Conservation (phyloP, 169 alveolate species). For the Perkinsus olseni region DNA sequence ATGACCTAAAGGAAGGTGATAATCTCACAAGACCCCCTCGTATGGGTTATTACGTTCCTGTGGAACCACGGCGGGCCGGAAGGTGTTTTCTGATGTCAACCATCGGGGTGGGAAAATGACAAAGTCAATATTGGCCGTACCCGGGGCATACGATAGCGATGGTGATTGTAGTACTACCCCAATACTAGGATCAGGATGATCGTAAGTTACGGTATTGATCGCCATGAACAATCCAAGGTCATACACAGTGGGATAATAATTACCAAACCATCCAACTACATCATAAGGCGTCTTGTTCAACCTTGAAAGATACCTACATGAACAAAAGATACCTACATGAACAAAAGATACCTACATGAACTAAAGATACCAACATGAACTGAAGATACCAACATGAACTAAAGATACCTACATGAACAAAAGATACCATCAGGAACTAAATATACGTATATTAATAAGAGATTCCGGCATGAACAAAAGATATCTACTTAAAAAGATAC, state of each 20-base stretch:
- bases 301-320: slow-evolving; percentile 37
- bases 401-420: too few relatives aligned
- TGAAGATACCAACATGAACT: too few relatives aligned
- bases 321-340: too few relatives aligned
- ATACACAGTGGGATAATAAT: slow-evolving; percentile 55
- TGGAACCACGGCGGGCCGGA: slow-evolving; percentile 75
- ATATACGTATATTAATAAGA: too few relatives aligned
- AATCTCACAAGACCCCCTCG: too few relatives aligned
- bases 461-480: too few relatives aligned
- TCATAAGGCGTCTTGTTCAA: slow-evolving; percentile 39
- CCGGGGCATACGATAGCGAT: slow-evolving; percentile 60
- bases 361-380: too few relatives aligned
- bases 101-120: slow-evolving; percentile 74
- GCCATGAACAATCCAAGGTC: slow-evolving; percentile 53
- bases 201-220: slow-evolving; percentile 60
- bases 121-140: slow-evolving; percentile 67
- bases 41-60: slow-evolving; percentile 55
- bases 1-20: slow-evolving; percentile 29
- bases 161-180: slow-evolving; percentile 12
- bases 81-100: slow-evolving; percentile 62
- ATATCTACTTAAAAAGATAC: too few relatives aligned
- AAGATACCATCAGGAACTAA: too few relatives aligned
- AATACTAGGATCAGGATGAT: slow-evolving; percentile 75
- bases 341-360: too few relatives aligned
- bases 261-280: slow-evolving; percentile 72